Conservation (phyloP, 108 stramenopile species). For the Conticribra guillardii region DNA sequence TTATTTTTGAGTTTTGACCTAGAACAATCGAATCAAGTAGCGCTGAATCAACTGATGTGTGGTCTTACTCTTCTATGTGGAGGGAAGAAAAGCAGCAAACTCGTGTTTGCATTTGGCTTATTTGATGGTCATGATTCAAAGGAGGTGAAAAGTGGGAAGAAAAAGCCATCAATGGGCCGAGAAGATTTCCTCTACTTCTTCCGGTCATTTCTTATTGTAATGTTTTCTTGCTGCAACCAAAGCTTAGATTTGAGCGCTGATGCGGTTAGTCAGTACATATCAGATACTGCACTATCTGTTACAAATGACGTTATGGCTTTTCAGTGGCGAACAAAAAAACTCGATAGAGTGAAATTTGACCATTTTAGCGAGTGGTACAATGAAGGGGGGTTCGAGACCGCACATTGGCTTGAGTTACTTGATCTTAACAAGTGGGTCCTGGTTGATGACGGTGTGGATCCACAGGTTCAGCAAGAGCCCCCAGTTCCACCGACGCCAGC, state of each 20-base stretch:
- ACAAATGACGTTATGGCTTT: slow-evolving; percentile 80
- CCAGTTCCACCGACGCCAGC: slow-evolving; percentile 12
- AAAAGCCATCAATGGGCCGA: slow-evolving; percentile 54
- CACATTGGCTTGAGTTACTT: slow-evolving; percentile 95
- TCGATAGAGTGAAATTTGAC: slow-evolving; percentile 84
- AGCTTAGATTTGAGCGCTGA: slow-evolving; percentile 77
- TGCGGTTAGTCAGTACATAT: slow-evolving; percentile 73
- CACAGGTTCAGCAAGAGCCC: slow-evolving; percentile 7
- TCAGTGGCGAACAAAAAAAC: slow-evolving; percentile 67
- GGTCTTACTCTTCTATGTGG: slow-evolving; percentile 85
- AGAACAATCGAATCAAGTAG: slow-evolving; percentile 64
- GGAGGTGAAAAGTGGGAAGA: slow-evolving; percentile 48
- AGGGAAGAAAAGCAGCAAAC: slow-evolving; percentile 86
- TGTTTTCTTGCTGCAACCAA: slow-evolving; percentile 90
- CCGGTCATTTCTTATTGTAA: slow-evolving; percentile 82
- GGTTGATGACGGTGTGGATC: slow-evolving; percentile 40
- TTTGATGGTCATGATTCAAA: slow-evolving; percentile 57
- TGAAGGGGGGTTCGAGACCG: slow-evolving; percentile 89
- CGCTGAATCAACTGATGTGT: slow-evolving; percentile 88
- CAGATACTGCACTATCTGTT: slow-evolving; percentile 81
- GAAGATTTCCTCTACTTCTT: slow-evolving; percentile 79
- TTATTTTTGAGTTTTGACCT: slow-evolving; percentile 88
- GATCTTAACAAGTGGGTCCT: slow-evolving; percentile 94
- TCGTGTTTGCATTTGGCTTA: slow-evolving; percentile 84
- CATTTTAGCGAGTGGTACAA: slow-evolving; percentile 97